A percentile compares a stretch with the other conserved stretches of the same genome.
phyloP scores from a whole-genome alignment of 2,329 filamentous ascomycete genomes.

The Scedosporium apiospermum region DNA sequence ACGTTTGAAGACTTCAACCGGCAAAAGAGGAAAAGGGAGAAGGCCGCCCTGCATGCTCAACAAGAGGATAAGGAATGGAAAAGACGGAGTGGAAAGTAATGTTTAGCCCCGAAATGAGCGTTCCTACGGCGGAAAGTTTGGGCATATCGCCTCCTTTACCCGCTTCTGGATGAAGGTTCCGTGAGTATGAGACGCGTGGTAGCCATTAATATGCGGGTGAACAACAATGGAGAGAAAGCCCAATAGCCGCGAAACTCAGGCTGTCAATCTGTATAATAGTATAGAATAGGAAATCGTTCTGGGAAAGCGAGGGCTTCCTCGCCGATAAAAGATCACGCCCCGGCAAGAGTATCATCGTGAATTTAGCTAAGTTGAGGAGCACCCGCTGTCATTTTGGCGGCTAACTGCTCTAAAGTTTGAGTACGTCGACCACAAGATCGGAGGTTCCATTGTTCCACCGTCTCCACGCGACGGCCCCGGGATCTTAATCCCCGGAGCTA shows the following conservation, averaged over 20 bases:
- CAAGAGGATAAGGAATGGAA: constrained; percentile 1
- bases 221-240: neutral
- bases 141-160: too few species aligned
- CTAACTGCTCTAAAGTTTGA: too few species aligned
- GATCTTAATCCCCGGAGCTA: too few species aligned
- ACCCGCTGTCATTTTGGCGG: too few species aligned
- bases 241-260: neutral
- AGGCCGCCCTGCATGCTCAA: neutral
- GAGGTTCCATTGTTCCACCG: too few species aligned
- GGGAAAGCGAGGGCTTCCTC: too few species aligned
- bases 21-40: neutral
- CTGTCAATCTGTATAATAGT: neutral
- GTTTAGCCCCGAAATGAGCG: neutral
- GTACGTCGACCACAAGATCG: too few species aligned
- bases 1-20: neutral
- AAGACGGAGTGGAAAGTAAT: neutral
- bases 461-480: too few species aligned
- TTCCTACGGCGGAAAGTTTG: neutral
- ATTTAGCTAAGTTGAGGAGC: too few species aligned
- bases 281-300: neutral
- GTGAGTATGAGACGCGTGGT: neutral
- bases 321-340: too few species aligned
- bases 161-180: too few species aligned
- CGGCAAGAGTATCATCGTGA: too few species aligned
- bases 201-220: neutral